A percentile compares a stretch with the other conserved stretches of the same genome.
These are phyloP conservation scores for Firmiana major DNA, from an alignment of 345 rosid genomes.

Conservation along the genomic window DNA sequence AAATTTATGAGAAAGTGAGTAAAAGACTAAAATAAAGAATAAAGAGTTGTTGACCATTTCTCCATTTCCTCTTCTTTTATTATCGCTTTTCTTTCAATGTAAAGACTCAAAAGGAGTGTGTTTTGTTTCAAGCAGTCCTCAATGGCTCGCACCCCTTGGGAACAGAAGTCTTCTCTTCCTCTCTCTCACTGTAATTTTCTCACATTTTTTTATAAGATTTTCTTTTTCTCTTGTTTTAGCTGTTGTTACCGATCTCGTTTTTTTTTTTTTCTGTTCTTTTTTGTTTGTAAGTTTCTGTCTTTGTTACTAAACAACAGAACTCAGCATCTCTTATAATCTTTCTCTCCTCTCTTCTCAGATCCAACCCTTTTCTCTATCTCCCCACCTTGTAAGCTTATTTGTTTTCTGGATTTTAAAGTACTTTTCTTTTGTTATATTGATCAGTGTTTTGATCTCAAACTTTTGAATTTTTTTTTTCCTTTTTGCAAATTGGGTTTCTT, in stretches of 20 bases:
- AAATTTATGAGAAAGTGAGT: background rate
- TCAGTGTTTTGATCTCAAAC: slow-evolving; percentile 18
- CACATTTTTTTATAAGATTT: background rate
- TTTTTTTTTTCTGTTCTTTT: background rate
- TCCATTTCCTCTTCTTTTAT: too few species aligned
- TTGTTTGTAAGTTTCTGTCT: background rate
- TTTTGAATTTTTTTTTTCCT: slow-evolving; percentile 6
- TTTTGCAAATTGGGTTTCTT: slow-evolving; percentile 12
- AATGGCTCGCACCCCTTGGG: background rate
- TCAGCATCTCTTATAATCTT: background rate
- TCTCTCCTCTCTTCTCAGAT: slow-evolving; percentile 21
- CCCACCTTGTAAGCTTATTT: slow-evolving; percentile 21
- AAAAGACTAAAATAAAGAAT: background rate
- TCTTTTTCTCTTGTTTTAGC: background rate
- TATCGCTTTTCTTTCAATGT: too few species aligned
- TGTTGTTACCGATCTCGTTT: slow-evolving; percentile 14
- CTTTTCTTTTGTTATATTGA: background rate
- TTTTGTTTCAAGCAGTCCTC: background rate
- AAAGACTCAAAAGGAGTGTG: background rate
- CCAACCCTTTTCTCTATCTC: slow-evolving; percentile 13
- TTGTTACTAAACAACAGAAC: slow-evolving; percentile 5
- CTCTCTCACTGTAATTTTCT: background rate
- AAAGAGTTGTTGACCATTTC: too few species aligned
- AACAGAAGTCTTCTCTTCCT: background rate
- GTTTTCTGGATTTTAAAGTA: background rate